Evolutionary conservation across 192 early-diverging fungal species (phyloP).

Genomic region (Coemansia pectinata): DNA sequence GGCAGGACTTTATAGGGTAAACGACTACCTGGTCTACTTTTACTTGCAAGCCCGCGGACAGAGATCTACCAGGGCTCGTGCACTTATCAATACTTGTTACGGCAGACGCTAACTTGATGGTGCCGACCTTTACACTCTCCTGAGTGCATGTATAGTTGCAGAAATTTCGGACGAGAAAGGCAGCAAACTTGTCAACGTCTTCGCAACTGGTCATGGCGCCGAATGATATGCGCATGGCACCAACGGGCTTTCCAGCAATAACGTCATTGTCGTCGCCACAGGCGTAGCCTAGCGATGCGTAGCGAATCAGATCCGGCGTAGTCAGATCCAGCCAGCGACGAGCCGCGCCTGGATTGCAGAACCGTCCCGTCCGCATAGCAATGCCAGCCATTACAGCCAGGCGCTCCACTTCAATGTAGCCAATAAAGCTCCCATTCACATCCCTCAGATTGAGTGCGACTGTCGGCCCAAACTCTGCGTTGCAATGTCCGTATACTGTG

Average conservation of each 20-base stretch:
- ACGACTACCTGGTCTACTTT: slow-evolving; percentile 44
- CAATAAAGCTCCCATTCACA: slow-evolving; percentile 59
- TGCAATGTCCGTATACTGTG: slow-evolving; percentile 28
- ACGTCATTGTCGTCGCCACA: slow-evolving; percentile 79
- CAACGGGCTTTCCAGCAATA: slow-evolving; percentile 67
- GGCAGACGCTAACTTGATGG: not conserved
- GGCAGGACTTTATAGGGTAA: slow-evolving; percentile 86
- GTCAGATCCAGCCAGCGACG: slow-evolving; percentile 66
- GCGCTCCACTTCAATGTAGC: slow-evolving; percentile 64
- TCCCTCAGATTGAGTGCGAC: slow-evolving; percentile 70
- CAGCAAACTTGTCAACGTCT: slow-evolving; percentile 61
- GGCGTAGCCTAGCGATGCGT: slow-evolving; percentile 63
- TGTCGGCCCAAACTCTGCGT: slow-evolving; percentile 59
- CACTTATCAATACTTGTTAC: not conserved
- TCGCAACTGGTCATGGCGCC: slow-evolving; percentile 66
- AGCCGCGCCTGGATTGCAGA: slow-evolving; percentile 82
- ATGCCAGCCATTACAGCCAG: slow-evolving; percentile 68
- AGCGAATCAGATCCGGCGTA: slow-evolving; percentile 51
- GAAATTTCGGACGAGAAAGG: slow-evolving; percentile 66
- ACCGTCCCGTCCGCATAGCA: slow-evolving; percentile 70
- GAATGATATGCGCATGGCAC: slow-evolving; percentile 76
- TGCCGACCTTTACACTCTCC: not conserved
- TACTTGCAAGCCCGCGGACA: slow-evolving; percentile 9
- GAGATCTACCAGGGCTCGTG: not conserved
- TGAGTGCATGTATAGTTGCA: not conserved